Evolutionary conservation across 495 filamentous ascomycete species (phyloP), one percentile per base, ranked within the genome.

Genomic region (Aspergillus leporis): DNA sequence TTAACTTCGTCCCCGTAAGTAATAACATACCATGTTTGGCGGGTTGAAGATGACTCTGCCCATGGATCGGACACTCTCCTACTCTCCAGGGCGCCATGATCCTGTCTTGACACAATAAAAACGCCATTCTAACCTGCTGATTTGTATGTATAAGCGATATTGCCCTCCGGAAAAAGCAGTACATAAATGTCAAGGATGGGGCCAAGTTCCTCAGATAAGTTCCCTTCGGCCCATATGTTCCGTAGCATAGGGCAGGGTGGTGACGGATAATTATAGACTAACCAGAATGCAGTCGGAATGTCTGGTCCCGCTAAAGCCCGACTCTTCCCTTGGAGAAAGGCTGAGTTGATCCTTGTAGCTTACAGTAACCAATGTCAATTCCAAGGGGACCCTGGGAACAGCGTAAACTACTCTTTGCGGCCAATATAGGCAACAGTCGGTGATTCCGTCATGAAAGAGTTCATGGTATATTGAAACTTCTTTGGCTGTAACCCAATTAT

Each of bases 311-410:
- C 41, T 7, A 32, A 38, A 21, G 31, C 50, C 50, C 8, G 18
- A 4, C 4, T 16, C 31, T 4, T 51, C 7, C 10, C 48, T 30
- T 16, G 22, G 16, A n/a, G 3, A 19, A 21, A 14, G 30, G n/a
- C 1, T 16, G 19, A n/a, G 50, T 9, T n/a, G 31, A 52, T 52
- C 50, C 50, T 21, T 52, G 30, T 38, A 52, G 50, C 50, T 52
- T 52, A 21, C 3, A 22, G 50, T 52, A 52, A 38, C 30, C 50
- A 32, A 28, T 12, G 21, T 30, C 50, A 30, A 51, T 3, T 18
- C 25, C 7, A 21, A 52, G 18, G n/a, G n/a, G 34, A 16, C 50
- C 1, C 22, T 14, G 50, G 21, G 38, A 38, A 38, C n/a, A 10
- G 30, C 23, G 30, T 3, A 16, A 32, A 38, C 8, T 38, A 21